A percentile compares a stretch with the other conserved stretches of the same genome.
Evolutionary conservation across 148 eudicot species (phyloP).

Genomic region (Polygonum aviculare): DNA sequence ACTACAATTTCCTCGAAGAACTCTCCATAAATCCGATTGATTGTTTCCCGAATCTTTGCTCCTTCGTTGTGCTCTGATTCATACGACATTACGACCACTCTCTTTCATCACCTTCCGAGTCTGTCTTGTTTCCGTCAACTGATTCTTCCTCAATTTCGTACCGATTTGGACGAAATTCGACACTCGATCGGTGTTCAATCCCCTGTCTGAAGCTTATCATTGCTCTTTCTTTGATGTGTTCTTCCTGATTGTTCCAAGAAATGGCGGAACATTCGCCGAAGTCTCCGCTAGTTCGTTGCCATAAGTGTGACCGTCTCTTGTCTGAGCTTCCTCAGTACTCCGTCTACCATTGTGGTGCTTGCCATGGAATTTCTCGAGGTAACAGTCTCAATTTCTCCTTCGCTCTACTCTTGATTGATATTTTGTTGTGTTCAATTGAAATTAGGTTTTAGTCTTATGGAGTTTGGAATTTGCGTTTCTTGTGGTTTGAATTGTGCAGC

Average conservation of each 20-base stretch:
- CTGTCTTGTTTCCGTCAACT: background rate
- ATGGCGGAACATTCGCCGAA: conserved; percentile 47
- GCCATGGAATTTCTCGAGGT: conserved; percentile 84
- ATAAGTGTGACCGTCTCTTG: conserved; percentile 63
- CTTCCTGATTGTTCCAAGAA: conserved; percentile 21
- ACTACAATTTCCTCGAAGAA: background rate
- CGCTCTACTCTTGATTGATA: background rate
- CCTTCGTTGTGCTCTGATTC: background rate
- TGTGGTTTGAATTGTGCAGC: conserved; percentile 26
- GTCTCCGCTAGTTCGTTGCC: conserved; percentile 73
- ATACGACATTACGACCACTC: background rate
- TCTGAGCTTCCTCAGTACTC: conserved; percentile 66
- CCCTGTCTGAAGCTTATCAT: background rate
- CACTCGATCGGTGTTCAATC: background rate
- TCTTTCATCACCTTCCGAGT: background rate
- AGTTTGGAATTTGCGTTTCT: background rate
- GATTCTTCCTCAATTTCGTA: background rate
- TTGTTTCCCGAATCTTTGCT: conserved; percentile 8
- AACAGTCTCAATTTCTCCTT: conserved; percentile 1
- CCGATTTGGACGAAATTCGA: background rate
- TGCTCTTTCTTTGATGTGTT: background rate
- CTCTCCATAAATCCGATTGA: background rate
- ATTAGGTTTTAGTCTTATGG: conserved; percentile 8
- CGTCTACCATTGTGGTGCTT: conserved; percentile 79
- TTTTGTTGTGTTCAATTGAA: background rate